Percentiles rank a stretch among this genome's conserved stretches.
These are phyloP conservation scores for Epithemia pelagica DNA, from an alignment of 108 stramenopile species.

Conservation along the genomic window DNA sequence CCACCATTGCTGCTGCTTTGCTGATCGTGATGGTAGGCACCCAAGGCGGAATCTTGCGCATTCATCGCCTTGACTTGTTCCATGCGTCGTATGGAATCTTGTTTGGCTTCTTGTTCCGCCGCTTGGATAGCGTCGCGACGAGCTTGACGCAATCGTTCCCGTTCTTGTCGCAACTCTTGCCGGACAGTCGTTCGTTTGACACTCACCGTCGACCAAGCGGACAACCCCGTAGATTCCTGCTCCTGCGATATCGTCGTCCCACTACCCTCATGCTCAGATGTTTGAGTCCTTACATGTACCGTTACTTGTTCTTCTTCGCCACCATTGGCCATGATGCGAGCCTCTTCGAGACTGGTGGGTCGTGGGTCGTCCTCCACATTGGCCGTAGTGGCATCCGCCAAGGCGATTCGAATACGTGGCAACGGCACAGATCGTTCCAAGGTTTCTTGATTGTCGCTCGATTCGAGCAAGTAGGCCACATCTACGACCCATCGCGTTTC, in stretches of 20 bases:
- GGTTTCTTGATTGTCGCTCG: conserved; percentile 60
- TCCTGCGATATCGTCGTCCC: conserved; percentile 5
- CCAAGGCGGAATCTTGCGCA: conserved; percentile 79
- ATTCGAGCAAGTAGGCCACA: conserved; percentile 50
- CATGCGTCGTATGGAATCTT: conserved; percentile 50
- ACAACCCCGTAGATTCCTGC: conserved; percentile 72
- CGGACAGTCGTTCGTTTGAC: conserved; percentile 59
- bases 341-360: conserved; percentile 75
- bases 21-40: conserved; percentile 58
- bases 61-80: conserved; percentile 75
- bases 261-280: background rate
- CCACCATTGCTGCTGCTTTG: conserved; percentile 36
- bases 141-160: conserved; percentile 35
- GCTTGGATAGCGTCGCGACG: conserved; percentile 29
- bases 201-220: conserved; percentile 59
- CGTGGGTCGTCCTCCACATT: conserved; percentile 56
- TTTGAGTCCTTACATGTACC: no score
- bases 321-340: conserved; percentile 58
- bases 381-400: no score
- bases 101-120: conserved; percentile 38
- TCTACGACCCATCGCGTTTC: conserved; percentile 27
- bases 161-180: conserved; percentile 59
- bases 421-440: conserved; percentile 54
- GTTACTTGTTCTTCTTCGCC: conserved; percentile 44
- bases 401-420: conserved; percentile 49